phyloP scores from a whole-genome alignment of 2,329 filamentous ascomycete species.

The Neonectria punicea region DNA sequence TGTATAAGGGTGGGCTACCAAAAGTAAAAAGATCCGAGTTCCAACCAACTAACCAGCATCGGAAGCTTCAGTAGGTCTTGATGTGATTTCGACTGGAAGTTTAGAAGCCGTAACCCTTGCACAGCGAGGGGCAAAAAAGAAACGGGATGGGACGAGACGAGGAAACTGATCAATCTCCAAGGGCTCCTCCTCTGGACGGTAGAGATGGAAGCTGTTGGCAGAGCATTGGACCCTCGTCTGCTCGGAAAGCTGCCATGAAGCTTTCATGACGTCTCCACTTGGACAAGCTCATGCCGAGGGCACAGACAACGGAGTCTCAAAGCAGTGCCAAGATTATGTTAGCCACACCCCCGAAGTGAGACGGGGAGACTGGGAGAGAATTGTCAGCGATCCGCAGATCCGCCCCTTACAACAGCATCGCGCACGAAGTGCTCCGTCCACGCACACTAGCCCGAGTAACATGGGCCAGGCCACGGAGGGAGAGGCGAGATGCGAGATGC shows the following conservation, averaged over 20 bases:
- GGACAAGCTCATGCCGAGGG: slow-evolving; percentile 13
- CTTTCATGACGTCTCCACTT: slow-evolving; percentile 24
- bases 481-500: slow-evolving; percentile 23
- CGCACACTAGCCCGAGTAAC: slow-evolving; percentile 23
- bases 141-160: slow-evolving; percentile 23
- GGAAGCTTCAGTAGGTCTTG: slow-evolving; percentile 29
- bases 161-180: slow-evolving; percentile 5
- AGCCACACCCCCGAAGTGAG: slow-evolving; percentile 17
- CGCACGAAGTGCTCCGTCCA: slow-evolving; percentile 9
- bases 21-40: slow-evolving; percentile 30
- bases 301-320: slow-evolving; percentile 10
- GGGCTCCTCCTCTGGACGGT: not conserved
- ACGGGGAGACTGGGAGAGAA: slow-evolving; percentile 19
- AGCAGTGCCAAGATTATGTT: slow-evolving; percentile 11
- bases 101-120: slow-evolving; percentile 33
- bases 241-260: slow-evolving; percentile 22
- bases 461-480: slow-evolving; percentile 18
- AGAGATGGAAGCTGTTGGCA: not conserved
- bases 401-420: slow-evolving; percentile 20
- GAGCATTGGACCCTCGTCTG: not conserved
- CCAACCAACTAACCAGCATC: slow-evolving; percentile 34
- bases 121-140: slow-evolving; percentile 18
- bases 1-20: slow-evolving; percentile 7
- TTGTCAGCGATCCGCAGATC: slow-evolving; percentile 13
- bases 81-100: slow-evolving; percentile 32